These are phyloP conservation scores for Plantago lanceolata DNA, from an alignment of 305 asterid species.

Conservation along the genomic window DNA sequence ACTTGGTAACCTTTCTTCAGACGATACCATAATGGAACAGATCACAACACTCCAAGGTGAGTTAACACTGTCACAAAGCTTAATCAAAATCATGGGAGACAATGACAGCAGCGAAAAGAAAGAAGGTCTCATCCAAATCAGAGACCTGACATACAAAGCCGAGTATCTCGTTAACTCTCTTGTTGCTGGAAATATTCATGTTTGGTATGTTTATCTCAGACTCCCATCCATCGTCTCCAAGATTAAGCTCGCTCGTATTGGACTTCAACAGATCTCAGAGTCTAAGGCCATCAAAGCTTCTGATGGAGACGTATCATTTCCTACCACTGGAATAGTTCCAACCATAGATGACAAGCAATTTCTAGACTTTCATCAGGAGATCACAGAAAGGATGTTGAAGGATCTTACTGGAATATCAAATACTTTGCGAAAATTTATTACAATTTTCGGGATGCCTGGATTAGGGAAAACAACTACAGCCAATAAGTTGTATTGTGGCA, in stretches of 20 bases:
- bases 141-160: slow-evolving; percentile 18
- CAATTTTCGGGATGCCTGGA: slow-evolving; percentile 20
- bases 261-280: not conserved
- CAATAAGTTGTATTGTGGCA: slow-evolving; percentile 18
- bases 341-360: slow-evolving; percentile 2
- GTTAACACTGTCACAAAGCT: slow-evolving; percentile 7
- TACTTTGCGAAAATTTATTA: slow-evolving; percentile 4
- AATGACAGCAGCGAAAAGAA: slow-evolving; percentile 4
- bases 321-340: not conserved
- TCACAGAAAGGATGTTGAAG: not conserved
- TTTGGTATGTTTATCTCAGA: slow-evolving; percentile 2
- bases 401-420: slow-evolving; percentile 18
- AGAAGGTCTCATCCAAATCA: not conserved
- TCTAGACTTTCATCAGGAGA: slow-evolving; percentile 9
- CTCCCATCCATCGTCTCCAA: slow-evolving; percentile 1
- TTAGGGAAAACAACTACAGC: slow-evolving; percentile 33
- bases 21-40: slow-evolving; percentile 6
- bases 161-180: slow-evolving; percentile 24
- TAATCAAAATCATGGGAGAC: not conserved
- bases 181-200: slow-evolving; percentile 5
- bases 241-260: not conserved
- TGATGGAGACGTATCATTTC: not conserved
- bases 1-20: not conserved
- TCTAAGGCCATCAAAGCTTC: not conserved
- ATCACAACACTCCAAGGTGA: slow-evolving; percentile 11